Base-by-base conservation (phyloP, 345 rosid species). In the Lagerstroemia speciosa region DNA sequence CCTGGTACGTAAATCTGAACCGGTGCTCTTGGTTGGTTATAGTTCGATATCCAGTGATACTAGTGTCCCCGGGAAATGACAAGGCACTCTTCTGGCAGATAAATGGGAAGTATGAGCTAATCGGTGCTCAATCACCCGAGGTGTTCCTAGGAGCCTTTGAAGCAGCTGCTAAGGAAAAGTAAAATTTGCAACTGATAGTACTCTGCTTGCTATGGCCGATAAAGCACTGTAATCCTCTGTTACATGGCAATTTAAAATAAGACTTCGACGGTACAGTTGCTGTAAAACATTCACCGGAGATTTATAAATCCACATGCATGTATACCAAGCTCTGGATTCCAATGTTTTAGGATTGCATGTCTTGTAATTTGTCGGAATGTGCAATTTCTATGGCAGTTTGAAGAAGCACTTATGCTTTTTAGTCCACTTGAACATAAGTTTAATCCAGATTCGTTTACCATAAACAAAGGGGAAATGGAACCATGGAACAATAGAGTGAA, bases 121-220 rank as follows among this genome's bases (percentile, higher is more conserved):
- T 89, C 11, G 97, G 99, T 2, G 98, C 89, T 0, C 94, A 89
- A 72, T 87, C 92, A 10, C 80, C 91, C 0, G 99, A 91, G 75
- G 83, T 74, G 27, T 94, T 91, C 81, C 72, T 72, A 17, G 79
- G 79, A 66, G 93, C 93, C 71, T 91, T 91, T 65, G 77, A 85
- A 75, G 84, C 60, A 1, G 86, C 80, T 24, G 78, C 78, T 48
- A 80, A 75, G 36, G 63, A 20, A 58, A 58, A 58, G 63, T 58
- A 30, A 58, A 58, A 27, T 1, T 7, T 30, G 33, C 33, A 27
- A 5, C 19, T 26, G 33, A 30, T 2, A 12, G 34, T 20, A 9
- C 33, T 57, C 33, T 10, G 33, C 63, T 58, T 27, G 31, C 63
- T 58, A 29, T 11, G 29, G 11, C 34, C 19, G 29, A 27, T 58